Conservation (phyloP, 306 rosid species). For the Clitoria ternatea region DNA sequence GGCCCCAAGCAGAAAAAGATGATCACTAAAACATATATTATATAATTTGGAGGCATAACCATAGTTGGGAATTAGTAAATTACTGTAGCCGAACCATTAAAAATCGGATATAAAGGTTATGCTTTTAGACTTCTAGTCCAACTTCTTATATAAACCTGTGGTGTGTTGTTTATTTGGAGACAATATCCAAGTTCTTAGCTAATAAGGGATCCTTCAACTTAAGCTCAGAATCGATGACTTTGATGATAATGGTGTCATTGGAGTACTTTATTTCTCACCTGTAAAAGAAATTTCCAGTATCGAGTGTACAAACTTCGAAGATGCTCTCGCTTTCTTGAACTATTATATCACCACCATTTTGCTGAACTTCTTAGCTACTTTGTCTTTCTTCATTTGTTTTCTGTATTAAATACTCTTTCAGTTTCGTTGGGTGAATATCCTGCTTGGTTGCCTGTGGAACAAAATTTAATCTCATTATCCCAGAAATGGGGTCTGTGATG, state of each 20-base stretch:
- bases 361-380: background rate
- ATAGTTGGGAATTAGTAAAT: background rate
- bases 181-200: slow-evolving; percentile 13
- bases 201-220: background rate
- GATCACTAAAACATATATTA: background rate
- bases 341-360: slow-evolving; percentile 12
- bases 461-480: slow-evolving; percentile 15
- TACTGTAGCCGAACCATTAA: background rate
- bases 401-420: slow-evolving; percentile 45
- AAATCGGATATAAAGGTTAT: background rate
- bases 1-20: background rate
- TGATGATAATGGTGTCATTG: background rate
- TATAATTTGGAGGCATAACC: background rate
- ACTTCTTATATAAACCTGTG: background rate
- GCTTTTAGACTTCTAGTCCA: slow-evolving; percentile 4
- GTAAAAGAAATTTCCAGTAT: slow-evolving; percentile 1
- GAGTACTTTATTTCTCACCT: background rate
- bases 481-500: background rate
- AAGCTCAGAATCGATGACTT: background rate
- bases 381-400: slow-evolving; percentile 22
- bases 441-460: slow-evolving; percentile 41
- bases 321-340: slow-evolving; percentile 7
- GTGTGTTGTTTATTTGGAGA: background rate
- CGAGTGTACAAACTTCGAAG: background rate
- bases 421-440: slow-evolving; percentile 43